A percentile compares a stretch with the other conserved stretches of the same genome.
phyloP scores from a whole-genome alignment of 2,329 filamentous ascomycete genomes.

The Alternaria angustiovoidea region DNA sequence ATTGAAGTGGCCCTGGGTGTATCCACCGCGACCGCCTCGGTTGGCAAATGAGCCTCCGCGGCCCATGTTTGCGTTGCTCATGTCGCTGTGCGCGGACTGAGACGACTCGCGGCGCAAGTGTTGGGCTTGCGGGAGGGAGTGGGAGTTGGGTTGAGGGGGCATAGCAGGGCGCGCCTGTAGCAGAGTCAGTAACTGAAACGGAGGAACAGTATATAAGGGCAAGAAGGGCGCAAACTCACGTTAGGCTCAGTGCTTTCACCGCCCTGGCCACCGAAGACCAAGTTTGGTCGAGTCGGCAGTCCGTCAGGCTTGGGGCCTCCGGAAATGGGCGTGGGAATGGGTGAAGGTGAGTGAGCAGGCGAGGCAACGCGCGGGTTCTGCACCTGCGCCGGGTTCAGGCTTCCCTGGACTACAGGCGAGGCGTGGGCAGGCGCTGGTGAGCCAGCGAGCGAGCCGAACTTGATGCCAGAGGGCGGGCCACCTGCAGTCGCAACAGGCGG shows the following conservation, averaged over 20 bases:
- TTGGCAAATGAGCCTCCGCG: conserved; percentile 50
- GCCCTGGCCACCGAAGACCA: conserved; percentile 82
- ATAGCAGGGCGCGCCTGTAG: conserved; percentile 73
- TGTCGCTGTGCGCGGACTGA: conserved; percentile 80
- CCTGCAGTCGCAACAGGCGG: conserved; percentile 59
- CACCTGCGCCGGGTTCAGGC: conserved; percentile 58
- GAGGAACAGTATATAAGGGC: neutral
- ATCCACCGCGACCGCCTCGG: conserved; percentile 60
- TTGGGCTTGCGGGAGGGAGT: conserved; percentile 66
- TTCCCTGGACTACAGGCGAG: conserved; percentile 70
- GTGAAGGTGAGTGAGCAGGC: conserved; percentile 87
- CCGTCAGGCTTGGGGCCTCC: conserved; percentile 82
- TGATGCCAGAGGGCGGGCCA: conserved; percentile 66
- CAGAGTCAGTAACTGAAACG: conserved; percentile 22
- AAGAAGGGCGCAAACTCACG: conserved; percentile 63
- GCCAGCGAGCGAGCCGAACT: conserved; percentile 78
- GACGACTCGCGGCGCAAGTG: conserved; percentile 88
- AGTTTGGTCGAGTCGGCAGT: conserved; percentile 73
- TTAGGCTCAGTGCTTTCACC: conserved; percentile 72
- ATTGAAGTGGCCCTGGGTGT: conserved; percentile 57
- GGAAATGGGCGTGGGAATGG: conserved; percentile 89
- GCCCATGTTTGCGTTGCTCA: conserved; percentile 65
- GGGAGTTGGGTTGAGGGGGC: conserved; percentile 54
- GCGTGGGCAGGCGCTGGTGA: conserved; percentile 71
- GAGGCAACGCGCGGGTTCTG: conserved; percentile 78